Base-by-base conservation (phyloP, 495 filamentous ascomycete genomes). In the Bacidia gigantensis region DNA sequence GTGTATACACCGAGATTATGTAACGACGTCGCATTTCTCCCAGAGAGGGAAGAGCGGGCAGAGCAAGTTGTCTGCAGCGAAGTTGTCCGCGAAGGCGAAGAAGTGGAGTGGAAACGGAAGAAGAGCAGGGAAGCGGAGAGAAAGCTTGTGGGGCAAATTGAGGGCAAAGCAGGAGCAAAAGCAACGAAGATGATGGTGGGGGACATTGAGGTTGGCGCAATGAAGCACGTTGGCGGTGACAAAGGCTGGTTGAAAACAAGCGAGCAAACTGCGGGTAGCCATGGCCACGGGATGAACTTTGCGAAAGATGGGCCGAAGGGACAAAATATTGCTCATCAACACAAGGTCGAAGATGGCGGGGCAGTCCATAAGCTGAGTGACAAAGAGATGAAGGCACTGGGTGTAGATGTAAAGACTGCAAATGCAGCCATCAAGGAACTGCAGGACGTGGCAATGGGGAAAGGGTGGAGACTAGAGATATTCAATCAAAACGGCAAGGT, bases 1-100 rank as follows among this genome's bases (percentile, higher is more conserved):
- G 80, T 98, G 48, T 84, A 96, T 62, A 98, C 92, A 0, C 87
- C 92, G 2, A 79, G 90, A 1, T 79, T 98, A 42, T 98, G 92
- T 66, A 82, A 85, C 62, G 92, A 98, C 56, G 80, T 89, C 21
- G 89, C 90, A 3, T 98, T 98, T 66, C 72, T 86, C 38, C 89
- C 90, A 9, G 87, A 89, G 1, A 83, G 88, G 52, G 80, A 86
- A 49, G 84, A 83, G 53, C 80, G 81, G 49, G 81, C 87, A 3
- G 79, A 95, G 61, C 62, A 76, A 1, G 87, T 98, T 29, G 77
- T 78, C 52, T 98, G 92, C 60, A 75, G 77, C 7, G 77, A 81
- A 49, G 79, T 95, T 44, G 66, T 93, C 18, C 65, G 68, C 3
- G 74, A 82, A 1, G 67, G 71, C 10, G 75, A 84, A 26, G 67